phyloP scores from a whole-genome alignment of 1,284 basidiomycete species.

The Flammula alnicola region DNA sequence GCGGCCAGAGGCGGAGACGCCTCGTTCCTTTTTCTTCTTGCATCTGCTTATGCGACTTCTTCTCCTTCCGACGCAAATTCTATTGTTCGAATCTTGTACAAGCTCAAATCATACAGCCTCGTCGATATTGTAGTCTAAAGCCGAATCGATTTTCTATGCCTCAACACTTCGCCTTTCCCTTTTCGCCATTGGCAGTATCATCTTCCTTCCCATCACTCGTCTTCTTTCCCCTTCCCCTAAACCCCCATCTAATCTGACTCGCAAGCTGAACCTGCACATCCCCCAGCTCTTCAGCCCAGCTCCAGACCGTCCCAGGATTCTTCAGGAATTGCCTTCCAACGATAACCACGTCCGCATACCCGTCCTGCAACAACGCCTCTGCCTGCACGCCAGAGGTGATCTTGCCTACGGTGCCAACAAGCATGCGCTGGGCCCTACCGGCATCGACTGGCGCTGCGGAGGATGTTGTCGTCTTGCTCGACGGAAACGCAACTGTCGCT shows the following conservation, averaged over 20 bases:
- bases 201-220: not conserved
- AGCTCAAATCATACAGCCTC: too few relatives aligned
- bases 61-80: too few relatives aligned
- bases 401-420: conserved; percentile 62
- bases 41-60: too few relatives aligned
- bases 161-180: too few relatives aligned
- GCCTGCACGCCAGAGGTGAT: conserved; percentile 49
- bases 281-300: conserved; percentile 52
- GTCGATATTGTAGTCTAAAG: too few relatives aligned
- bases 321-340: conserved; percentile 60
- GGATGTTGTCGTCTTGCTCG: too few relatives aligned
- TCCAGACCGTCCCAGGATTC: conserved; percentile 54
- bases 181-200: too few relatives aligned
- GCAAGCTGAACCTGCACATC: conserved; percentile 47
- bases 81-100: too few relatives aligned
- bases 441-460: not conserved
- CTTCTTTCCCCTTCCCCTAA: conserved; percentile 34
- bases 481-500: conserved; percentile 33
- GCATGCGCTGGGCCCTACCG: conserved; percentile 22
- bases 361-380: conserved; percentile 62
- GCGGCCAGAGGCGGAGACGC: too few relatives aligned
- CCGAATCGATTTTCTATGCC: too few relatives aligned
- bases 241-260: conserved; percentile 58
- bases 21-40: too few relatives aligned
- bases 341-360: conserved; percentile 56